A percentile compares a stretch with the other conserved stretches of the same genome.
Conservation (phyloP, 2,329 filamentous ascomycete genomes). For the Aspergillus sp. region DNA sequence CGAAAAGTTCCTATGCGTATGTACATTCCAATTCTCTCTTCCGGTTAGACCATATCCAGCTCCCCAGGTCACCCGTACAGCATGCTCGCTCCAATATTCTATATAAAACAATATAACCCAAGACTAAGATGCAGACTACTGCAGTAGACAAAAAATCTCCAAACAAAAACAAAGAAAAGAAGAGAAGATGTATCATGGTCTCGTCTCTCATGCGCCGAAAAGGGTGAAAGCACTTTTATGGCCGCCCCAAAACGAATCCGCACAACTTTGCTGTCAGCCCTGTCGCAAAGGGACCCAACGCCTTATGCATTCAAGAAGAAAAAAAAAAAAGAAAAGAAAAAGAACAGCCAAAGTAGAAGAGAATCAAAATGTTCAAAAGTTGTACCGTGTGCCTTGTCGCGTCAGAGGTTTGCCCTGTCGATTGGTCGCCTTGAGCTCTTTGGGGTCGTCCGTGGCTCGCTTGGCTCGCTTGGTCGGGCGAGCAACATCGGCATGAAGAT, state of each 20-base stretch:
- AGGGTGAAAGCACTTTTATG: slow-evolving; percentile 7
- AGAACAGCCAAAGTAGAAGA: background rate
- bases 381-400: slow-evolving; percentile 46
- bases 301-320: background rate
- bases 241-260: slow-evolving; percentile 4
- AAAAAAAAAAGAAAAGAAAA: slow-evolving; percentile 2
- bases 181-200: slow-evolving; percentile 13
- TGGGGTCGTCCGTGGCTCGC: slow-evolving; percentile 34
- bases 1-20: too few relatives aligned
- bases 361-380: slow-evolving; percentile 25
- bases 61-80: too few relatives aligned
- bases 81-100: too few relatives aligned
- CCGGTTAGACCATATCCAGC: too few relatives aligned
- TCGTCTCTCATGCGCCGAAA: slow-evolving; percentile 12
- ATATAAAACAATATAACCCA: background rate
- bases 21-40: too few relatives aligned
- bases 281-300: slow-evolving; percentile 2
- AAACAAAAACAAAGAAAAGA: background rate
- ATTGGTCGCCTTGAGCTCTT: slow-evolving; percentile 36
- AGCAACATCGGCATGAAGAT: slow-evolving; percentile 55
- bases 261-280: slow-evolving; percentile 2
- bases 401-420: slow-evolving; percentile 45
- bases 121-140: background rate
- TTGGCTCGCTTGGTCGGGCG: slow-evolving; percentile 46
- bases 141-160: slow-evolving; percentile 3